Evolutionary conservation across 352 stramenopile genomes (phyloP).

Genomic region (Pythium rhizo-oryzae): DNA sequence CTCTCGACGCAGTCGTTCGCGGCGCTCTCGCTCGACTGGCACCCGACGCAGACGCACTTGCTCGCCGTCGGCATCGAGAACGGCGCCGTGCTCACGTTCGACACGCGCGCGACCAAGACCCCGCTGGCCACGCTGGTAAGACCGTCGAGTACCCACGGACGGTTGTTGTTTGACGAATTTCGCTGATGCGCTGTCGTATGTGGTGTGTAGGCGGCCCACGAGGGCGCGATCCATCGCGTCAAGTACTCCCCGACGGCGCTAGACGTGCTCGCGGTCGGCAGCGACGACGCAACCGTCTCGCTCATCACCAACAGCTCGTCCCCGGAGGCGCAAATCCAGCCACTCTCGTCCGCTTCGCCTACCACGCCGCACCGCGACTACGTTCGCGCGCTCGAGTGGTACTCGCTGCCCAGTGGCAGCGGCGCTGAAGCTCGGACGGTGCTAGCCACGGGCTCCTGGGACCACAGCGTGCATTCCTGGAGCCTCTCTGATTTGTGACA

Average conservation of each 20-base stretch:
- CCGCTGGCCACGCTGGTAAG: conserved; percentile 46
- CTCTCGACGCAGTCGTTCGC: conserved; percentile 40
- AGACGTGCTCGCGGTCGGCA: conserved; percentile 61
- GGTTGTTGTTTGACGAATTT: too few relatives aligned
- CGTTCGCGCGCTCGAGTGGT: conserved; percentile 71
- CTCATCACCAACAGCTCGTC: conserved; percentile 36
- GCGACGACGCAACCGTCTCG: conserved; percentile 62
- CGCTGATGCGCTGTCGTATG: neutral
- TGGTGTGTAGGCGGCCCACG: conserved; percentile 31
- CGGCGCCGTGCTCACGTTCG: conserved; percentile 67
- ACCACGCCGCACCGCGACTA: conserved; percentile 60
- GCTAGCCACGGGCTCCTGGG: conserved; percentile 63
- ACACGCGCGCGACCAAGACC: conserved; percentile 50
- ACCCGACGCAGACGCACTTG: conserved; percentile 58
- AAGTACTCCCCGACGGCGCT: conserved; percentile 67
- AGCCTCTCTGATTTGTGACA: conserved; percentile 22
- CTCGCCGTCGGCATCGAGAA: conserved; percentile 69
- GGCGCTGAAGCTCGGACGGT: conserved; percentile 11
- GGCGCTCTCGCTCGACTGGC: conserved; percentile 71
- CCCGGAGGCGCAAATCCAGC: neutral
- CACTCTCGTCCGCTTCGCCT: conserved; percentile 23
- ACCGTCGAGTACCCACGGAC: neutral
- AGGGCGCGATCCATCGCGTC: conserved; percentile 55
- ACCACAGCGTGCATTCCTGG: conserved; percentile 63
- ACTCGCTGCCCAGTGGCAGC: conserved; percentile 20